These are phyloP conservation scores for Pseudogymnoascus sp. DNA, from an alignment of 2,329 filamentous ascomycete genomes.

Conservation along the genomic window DNA sequence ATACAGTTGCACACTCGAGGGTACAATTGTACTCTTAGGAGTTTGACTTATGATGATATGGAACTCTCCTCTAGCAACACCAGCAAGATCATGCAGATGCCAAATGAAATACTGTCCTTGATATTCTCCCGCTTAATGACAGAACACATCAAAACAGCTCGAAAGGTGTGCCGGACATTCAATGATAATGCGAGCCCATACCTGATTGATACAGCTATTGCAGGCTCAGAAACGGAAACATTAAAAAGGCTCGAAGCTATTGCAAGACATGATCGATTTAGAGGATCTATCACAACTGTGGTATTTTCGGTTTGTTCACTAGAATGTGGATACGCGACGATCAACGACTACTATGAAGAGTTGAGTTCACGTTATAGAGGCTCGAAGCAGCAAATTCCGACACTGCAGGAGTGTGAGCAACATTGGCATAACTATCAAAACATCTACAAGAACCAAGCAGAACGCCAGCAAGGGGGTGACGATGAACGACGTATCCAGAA, in stretches of 20 bases:
- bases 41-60: no score
- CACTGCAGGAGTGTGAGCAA: conserved; percentile 1
- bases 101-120: neutral
- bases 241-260: conserved; percentile 9
- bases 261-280: neutral
- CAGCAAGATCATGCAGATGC: conserved; percentile 8
- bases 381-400: neutral
- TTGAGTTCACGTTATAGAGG: neutral
- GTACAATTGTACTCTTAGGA: no score
- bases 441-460: conserved; percentile 5
- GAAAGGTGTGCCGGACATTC: conserved; percentile 3
- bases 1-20: no score
- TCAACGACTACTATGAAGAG: conserved; percentile 1
- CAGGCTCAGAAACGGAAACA: conserved; percentile 9
- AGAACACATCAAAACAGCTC: conserved; percentile 7
- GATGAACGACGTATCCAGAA: neutral
- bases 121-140: conserved; percentile 7
- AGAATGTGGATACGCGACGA: neutral
- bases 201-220: conserved; percentile 2
- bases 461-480: conserved; percentile 5
- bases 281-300: neutral
- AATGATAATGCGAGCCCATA: conserved; percentile 4
- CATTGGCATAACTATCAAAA: conserved; percentile 8
- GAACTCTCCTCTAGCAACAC: neutral
- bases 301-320: conserved; percentile 9